Conservation (phyloP, 1,284 basidiomycete genomes). For the Lentinula novae-zelandiae region DNA sequence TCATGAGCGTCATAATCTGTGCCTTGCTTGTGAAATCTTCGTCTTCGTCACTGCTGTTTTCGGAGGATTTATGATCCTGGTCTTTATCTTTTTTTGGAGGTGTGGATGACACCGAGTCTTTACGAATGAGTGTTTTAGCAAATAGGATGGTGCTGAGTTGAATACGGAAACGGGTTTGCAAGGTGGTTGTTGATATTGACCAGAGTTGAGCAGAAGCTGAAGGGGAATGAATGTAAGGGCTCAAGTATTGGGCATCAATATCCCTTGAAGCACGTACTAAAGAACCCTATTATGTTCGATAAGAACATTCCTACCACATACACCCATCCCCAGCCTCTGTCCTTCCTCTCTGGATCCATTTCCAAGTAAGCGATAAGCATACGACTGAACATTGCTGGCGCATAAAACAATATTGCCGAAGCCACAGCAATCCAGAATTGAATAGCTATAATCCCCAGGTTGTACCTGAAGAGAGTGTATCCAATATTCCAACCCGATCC, state of each 20-base stretch:
- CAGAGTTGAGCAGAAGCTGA: constrained; percentile 57
- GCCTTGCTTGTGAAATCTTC: constrained; percentile 85
- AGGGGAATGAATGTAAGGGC: neutral
- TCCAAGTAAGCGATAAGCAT: constrained; percentile 75
- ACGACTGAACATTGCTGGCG: constrained; percentile 74
- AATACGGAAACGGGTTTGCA: constrained; percentile 71
- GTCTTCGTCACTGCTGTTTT: constrained; percentile 46
- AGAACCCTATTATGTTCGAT: constrained; percentile 55
- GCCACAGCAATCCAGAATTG: constrained; percentile 57
- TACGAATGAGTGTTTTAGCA: constrained; percentile 85
- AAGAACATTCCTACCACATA: constrained; percentile 69
- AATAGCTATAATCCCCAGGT: constrained; percentile 34
- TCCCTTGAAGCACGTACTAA: constrained; percentile 38
- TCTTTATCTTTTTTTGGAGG: constrained; percentile 29
- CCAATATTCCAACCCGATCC: constrained; percentile 64
- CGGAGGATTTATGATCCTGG: constrained; percentile 24
- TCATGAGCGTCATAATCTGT: constrained; percentile 87
- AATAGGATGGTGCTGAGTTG: constrained; percentile 88
- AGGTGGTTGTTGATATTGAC: constrained; percentile 67
- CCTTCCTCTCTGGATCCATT: constrained; percentile 45
- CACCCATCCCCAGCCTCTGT: constrained; percentile 70
- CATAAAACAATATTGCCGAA: constrained; percentile 72
- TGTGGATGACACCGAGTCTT: constrained; percentile 74
- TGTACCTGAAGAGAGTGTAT: constrained; percentile 56
- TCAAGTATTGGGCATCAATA: neutral